Base-by-base conservation (phyloP, 148 eudicot genomes). In the Camellia sinensis region DNA sequence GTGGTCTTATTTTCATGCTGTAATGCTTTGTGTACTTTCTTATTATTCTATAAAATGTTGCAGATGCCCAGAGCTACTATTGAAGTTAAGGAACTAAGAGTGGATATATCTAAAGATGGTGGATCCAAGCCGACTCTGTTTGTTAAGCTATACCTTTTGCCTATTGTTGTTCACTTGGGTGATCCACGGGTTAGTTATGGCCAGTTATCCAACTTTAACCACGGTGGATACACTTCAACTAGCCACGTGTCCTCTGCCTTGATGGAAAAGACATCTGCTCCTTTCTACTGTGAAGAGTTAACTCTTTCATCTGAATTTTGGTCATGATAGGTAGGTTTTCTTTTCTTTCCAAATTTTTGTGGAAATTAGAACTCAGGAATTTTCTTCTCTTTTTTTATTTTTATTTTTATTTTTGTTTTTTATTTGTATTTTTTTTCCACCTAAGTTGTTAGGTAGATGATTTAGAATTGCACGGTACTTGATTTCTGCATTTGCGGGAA, bases 1-100 rank as follows among this genome's bases (percentile, higher is more conserved):
- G 52, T 71, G 46, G 3, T 29, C 6, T 1, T 54, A 19, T 10
- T 37, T 64, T n/a, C 40, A 43, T 14, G 60, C 40, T 53, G 52
- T 0, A 18, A 29, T 68, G 54, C 8, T 73, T 80, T 65, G 6
- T 65, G 11, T 62, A 50, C 13, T 44, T 12, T 69, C 53, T 73
- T 67, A 72, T 73, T 10, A 29, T 54, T 61, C 45, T 67, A 19
- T 61, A 66, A 71, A 81, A 64, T 79, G 68, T 62, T 89, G 84
- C 98, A 95, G 99, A 91, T 90, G 69, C 93, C 97, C 71, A 93
- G 89, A 82, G 92, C 92, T 80, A 86, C 88, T 73, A 66, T 93
- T 78, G 99, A 93, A 83, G 83, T 92, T 69, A 93, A 93, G 86
- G 94, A 95, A 71, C 88, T 95, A 82, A 85, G 84, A 81, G 91